Evolutionary conservation across 768 basidiomycete genomes (phyloP).

Genomic region (Boletus speciosus): DNA sequence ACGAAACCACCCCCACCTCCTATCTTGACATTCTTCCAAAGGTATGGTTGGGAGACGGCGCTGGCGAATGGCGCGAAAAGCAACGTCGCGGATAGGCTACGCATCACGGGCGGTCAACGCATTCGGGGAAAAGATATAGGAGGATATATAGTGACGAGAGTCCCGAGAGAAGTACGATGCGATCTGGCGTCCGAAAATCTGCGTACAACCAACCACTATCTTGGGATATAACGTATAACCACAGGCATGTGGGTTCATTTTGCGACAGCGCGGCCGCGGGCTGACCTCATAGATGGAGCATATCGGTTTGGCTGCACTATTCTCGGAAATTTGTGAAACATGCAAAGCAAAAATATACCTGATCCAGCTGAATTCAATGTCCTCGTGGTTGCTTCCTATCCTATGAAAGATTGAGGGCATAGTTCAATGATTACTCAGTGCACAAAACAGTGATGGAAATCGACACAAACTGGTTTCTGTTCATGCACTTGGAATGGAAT

Average conservation of each 20-base stretch:
- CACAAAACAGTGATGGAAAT: too few species aligned
- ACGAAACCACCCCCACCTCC: conserved; percentile 41
- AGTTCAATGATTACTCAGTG: too few species aligned
- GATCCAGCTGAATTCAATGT: too few species aligned
- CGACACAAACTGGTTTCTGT: too few species aligned
- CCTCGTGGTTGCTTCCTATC: too few species aligned
- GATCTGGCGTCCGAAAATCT: not conserved
- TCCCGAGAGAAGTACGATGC: too few species aligned
- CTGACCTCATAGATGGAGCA: not conserved
- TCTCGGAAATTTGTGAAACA: not conserved
- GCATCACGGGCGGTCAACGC: not conserved
- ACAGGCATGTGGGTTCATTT: too few species aligned
- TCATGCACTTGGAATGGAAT: too few species aligned
- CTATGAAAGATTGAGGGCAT: too few species aligned
- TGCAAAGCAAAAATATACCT: not conserved
- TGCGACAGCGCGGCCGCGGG: too few species aligned
- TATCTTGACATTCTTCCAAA: conserved; percentile 62
- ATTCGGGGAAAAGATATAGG: not conserved
- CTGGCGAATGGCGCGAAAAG: not conserved
- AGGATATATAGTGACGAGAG: not conserved
- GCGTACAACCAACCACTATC: not conserved
- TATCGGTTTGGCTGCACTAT: not conserved
- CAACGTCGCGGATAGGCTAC: not conserved
- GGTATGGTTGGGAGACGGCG: conserved; percentile 39
- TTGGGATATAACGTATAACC: not conserved